phyloP scores from a whole-genome alignment of 1,284 basidiomycete species.

The Moesziomyces parantarcticus region DNA sequence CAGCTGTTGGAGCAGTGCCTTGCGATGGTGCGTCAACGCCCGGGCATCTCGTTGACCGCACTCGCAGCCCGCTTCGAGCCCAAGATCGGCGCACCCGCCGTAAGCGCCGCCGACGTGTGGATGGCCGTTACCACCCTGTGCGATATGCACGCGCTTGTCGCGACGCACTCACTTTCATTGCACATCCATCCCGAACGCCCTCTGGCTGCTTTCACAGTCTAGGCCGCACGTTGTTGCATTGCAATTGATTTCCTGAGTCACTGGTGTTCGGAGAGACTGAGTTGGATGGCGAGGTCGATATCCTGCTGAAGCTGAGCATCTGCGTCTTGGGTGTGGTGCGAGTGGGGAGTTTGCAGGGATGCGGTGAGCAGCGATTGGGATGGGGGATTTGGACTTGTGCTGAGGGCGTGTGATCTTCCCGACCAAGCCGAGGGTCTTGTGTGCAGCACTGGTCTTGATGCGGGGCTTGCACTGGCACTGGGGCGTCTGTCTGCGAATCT shows the following conservation, averaged over 20 bases:
- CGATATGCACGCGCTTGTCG: background rate
- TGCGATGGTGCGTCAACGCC: too few relatives aligned
- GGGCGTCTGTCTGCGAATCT: background rate
- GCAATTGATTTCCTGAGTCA: constrained; percentile 3
- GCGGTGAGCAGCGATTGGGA: constrained; percentile 16
- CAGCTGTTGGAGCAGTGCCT: too few relatives aligned
- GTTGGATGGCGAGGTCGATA: constrained; percentile 55
- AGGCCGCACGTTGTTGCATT: background rate
- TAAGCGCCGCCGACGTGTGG: background rate
- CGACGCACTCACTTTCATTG: background rate
- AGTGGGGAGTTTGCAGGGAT: constrained; percentile 9
- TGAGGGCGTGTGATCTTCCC: background rate
- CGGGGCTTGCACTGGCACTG: background rate
- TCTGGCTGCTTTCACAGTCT: background rate
- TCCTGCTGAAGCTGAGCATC: constrained; percentile 52
- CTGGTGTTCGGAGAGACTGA: constrained; percentile 59
- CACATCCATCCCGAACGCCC: background rate
- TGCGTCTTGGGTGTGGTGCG: constrained; percentile 1
- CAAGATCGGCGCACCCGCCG: background rate
- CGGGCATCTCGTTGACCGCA: too few relatives aligned
- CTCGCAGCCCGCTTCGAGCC: too few relatives aligned
- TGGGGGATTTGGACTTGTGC: background rate
- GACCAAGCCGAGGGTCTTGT: constrained; percentile 10
- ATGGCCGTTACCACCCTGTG: background rate
- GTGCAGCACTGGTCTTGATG: background rate